Evolutionary conservation across 305 asterid genomes (phyloP).

Genomic region (Striga hermonthica): DNA sequence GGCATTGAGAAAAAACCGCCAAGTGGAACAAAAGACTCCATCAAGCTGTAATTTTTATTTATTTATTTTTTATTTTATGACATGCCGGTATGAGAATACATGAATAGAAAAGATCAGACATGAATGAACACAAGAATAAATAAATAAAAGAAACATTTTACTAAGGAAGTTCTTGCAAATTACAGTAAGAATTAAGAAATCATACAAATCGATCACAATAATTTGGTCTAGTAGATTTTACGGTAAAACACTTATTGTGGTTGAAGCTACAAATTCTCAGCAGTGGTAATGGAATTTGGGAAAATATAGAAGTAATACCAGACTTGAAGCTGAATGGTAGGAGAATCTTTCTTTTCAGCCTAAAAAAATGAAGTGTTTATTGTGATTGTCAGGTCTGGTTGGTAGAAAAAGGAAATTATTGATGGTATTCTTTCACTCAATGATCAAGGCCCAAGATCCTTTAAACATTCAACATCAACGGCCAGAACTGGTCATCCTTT

Average conservation of each 20-base stretch:
- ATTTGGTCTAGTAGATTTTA: too few species aligned
- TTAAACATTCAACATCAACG: not conserved
- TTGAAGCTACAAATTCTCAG: not conserved
- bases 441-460: not conserved
- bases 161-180: not conserved
- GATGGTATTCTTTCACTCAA: slow-evolving; percentile 2
- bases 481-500: not conserved
- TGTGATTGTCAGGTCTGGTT: slow-evolving; percentile 28
- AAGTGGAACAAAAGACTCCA: slow-evolving; percentile 95
- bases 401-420: slow-evolving; percentile 20
- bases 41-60: slow-evolving; percentile 57
- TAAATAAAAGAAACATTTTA: not conserved
- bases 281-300: slow-evolving; percentile 18
- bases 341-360: slow-evolving; percentile 31
- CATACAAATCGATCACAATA: too few species aligned
- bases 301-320: not conserved
- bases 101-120: not conserved
- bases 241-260: not conserved
- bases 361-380: slow-evolving; percentile 9
- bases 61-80: slow-evolving; percentile 6
- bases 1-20: slow-evolving; percentile 90
- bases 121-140: not conserved
- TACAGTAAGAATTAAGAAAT: not conserved
- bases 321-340: not conserved
- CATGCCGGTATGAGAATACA: slow-evolving; percentile 26